Base-by-base conservation (phyloP, 2,329 filamentous ascomycete species). In the Penicillium vulpinum region DNA sequence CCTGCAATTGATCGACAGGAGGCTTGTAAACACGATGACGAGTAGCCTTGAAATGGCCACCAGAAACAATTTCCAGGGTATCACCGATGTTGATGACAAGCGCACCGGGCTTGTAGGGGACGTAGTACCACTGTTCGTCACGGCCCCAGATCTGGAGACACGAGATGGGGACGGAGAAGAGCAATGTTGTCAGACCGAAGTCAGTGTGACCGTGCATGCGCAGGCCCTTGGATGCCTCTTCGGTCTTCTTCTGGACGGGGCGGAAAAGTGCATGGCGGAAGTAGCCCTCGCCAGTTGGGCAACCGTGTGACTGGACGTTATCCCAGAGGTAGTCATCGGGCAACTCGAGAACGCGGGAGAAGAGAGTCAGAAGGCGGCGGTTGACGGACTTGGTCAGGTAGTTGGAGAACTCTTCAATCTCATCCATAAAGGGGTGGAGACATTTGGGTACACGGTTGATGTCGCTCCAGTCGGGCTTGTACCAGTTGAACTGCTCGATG, bases 401-500 rank as follows among this genome's bases (percentile, higher is more conserved):
- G 65, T 77, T 73, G 69, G 73, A 73, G 63, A 80, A 80, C 0
- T 72, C 69, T 50, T 74, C 74, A 48, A 81, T 79, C 59, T 81
- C 79, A 57, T 81, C 79, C 78, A 81, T 80, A 58, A 80, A 80
- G 0, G 79, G 79, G 52, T 75, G 72, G 1, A 81, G 65, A 48
- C 79, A 82, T n/a, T 58, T 72, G 1, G 80, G 81, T 0, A 76
- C 69, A 8, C 77, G 67, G 46, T 74, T 65, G 22, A 69, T 60
- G 55, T 78, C 69, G 57, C 76, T 68, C 75, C 77, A 81, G 45
- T 82, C 79, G 1, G 66, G 66, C 24, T 72, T 76, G 69, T 82
- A 83, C 75, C 77, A 82, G 68, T 83, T 83, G 68, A 82, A 83
- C 57, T 83, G 80, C 60, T 83, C 80, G 52, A 82, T 82, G 3